Conservation (phyloP, 148 eudicot genomes). For the Vaccinium darrowii region DNA sequence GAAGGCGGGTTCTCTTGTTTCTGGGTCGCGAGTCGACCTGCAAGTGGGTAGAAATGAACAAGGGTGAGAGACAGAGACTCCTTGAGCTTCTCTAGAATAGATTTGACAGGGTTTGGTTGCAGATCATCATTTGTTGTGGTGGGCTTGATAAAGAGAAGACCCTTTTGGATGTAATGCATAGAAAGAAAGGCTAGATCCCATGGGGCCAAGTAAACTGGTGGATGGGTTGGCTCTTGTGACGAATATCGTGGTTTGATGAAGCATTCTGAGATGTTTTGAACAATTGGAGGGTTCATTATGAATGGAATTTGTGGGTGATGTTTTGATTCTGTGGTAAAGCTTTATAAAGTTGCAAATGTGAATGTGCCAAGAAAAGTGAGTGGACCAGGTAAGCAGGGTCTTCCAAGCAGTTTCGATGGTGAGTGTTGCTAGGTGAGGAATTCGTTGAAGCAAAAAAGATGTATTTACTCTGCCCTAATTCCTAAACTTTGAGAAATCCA, state of each 20-base stretch:
- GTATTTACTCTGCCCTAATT: too few species aligned
- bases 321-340: too few species aligned
- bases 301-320: too few species aligned
- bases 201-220: slow-evolving; percentile 25
- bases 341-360: too few species aligned
- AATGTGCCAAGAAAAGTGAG: too few species aligned
- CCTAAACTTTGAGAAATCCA: too few species aligned
- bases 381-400: too few species aligned
- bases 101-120: slow-evolving; percentile 5
- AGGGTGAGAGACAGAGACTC: slow-evolving; percentile 30
- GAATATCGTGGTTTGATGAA: slow-evolving; percentile 26
- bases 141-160: slow-evolving; percentile 29
- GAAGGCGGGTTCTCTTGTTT: slow-evolving; percentile 26
- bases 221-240: slow-evolving; percentile 14
- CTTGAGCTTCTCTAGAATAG: slow-evolving; percentile 32
- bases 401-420: too few species aligned
- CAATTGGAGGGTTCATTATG: slow-evolving; percentile 10
- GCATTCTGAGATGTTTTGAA: slow-evolving; percentile 34
- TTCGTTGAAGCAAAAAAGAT: too few species aligned
- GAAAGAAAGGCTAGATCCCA: slow-evolving; percentile 30
- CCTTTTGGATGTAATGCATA: slow-evolving; percentile 37
- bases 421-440: too few species aligned
- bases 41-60: slow-evolving; percentile 32
- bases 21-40: slow-evolving; percentile 30
- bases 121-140: not conserved